Conservation (phyloP, 371 early-diverging fungal genomes). For the Rhizopus sp. region DNA sequence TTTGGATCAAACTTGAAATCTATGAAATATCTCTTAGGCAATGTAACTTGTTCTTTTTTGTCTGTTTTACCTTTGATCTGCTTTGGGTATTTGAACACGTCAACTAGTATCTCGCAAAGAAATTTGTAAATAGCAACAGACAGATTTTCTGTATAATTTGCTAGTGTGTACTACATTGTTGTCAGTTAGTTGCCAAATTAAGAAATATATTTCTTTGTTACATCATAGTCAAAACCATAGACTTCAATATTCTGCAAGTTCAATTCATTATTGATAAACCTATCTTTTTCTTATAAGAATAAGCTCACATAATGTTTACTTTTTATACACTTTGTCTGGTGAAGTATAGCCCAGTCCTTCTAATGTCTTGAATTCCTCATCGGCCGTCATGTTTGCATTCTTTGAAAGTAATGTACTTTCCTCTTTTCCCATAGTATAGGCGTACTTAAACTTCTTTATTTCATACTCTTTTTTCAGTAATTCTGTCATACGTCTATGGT, state of each 20-base stretch:
- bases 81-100: slow-evolving; percentile 57
- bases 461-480: too few relatives aligned
- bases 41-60: too few relatives aligned
- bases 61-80: slow-evolving; percentile 34
- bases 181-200: neutral
- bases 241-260: slow-evolving; percentile 41
- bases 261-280: slow-evolving; percentile 55
- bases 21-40: neutral
- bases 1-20: slow-evolving; percentile 58
- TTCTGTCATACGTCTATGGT: too few relatives aligned
- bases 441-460: too few relatives aligned
- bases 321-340: slow-evolving; percentile 27
- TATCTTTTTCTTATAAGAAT: slow-evolving; percentile 2
- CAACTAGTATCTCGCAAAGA: slow-evolving; percentile 56
- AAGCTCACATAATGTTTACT: neutral
- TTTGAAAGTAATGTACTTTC: too few relatives aligned
- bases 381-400: too few relatives aligned
- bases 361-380: too few relatives aligned
- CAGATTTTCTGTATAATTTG: slow-evolving; percentile 59
- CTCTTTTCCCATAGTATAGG: too few relatives aligned
- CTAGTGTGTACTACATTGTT: slow-evolving; percentile 58
- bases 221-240: slow-evolving; percentile 59
- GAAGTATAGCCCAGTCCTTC: slow-evolving; percentile 1
- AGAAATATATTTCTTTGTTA: slow-evolving; percentile 2
- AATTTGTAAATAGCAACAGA: slow-evolving; percentile 61